A percentile compares a stretch with the other conserved stretches of the same genome.
Conservation (phyloP, 495 filamentous ascomycete genomes). For the Penicillium ochrochloron region DNA sequence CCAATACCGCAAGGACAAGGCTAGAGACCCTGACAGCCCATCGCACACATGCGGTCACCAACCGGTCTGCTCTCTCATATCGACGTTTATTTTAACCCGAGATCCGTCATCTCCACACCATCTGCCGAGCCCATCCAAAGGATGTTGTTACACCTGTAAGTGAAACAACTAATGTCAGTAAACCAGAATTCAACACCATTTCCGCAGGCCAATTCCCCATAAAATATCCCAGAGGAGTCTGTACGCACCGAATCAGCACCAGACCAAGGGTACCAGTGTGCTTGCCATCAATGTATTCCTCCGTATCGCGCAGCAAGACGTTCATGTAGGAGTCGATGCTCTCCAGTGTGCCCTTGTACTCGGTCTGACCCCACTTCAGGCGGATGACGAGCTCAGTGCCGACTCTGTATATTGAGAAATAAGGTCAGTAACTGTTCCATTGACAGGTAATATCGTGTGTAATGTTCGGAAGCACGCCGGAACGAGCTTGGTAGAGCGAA, state of each 20-base stretch:
- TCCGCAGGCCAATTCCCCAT: not conserved
- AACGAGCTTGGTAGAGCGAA: not conserved
- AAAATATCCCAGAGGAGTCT: not conserved
- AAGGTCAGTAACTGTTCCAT: not conserved
- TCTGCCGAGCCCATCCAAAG: conserved; percentile 78
- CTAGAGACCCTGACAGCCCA: not conserved
- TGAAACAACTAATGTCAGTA: not conserved
- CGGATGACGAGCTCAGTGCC: conserved; percentile 88
- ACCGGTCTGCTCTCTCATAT: too few relatives aligned
- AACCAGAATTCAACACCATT: not conserved
- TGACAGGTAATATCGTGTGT: not conserved
- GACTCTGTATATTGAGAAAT: conserved; percentile 58
- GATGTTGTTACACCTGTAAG: conserved; percentile 85
- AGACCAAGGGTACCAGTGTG: conserved; percentile 81
- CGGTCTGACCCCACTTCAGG: conserved; percentile 96
- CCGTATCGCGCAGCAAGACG: conserved; percentile 83
- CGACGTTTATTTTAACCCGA: conserved; percentile 46
- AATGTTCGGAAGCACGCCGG: not conserved
- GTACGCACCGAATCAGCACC: conserved; percentile 82
- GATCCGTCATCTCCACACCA: conserved; percentile 61
- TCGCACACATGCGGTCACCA: not conserved
- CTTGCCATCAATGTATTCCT: conserved; percentile 91
- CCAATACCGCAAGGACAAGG: not conserved
- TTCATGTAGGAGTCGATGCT: conserved; percentile 99
- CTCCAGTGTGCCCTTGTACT: conserved; percentile 92